Conservation (phyloP, 768 basidiomycete genomes). For the Mycena epipterygia region DNA sequence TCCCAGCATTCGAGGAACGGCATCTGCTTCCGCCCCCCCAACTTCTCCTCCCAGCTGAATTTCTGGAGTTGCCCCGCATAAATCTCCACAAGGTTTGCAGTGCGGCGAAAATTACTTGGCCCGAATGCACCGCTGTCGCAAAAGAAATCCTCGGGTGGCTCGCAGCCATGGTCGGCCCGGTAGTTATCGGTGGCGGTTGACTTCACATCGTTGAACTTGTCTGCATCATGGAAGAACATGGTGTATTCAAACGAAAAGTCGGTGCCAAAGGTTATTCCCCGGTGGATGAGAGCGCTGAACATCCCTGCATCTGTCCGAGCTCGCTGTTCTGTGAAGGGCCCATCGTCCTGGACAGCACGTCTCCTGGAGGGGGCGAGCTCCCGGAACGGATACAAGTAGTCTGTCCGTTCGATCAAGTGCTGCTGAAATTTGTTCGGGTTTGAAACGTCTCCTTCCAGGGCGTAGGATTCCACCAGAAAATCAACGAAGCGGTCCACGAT, state of each 20-base stretch:
- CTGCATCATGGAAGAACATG: neutral
- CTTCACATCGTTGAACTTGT: neutral
- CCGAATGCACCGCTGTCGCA: conserved; percentile 8
- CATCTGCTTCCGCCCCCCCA: neutral
- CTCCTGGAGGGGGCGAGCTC: neutral
- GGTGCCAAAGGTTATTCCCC: conserved; percentile 12
- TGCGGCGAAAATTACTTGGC: neutral
- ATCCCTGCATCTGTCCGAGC: neutral
- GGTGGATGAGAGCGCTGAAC: conserved; percentile 9
- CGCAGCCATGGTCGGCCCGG: neutral
- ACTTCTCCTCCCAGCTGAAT: conserved; percentile 1
- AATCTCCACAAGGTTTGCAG: neutral
- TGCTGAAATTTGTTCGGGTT: neutral
- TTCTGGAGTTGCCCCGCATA: neutral
- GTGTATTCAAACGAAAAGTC: neutral
- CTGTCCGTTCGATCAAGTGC: neutral
- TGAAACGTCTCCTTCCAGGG: too few species aligned
- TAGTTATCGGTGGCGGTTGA: neutral
- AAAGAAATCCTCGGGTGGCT: neutral
- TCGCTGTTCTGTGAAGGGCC: neutral
- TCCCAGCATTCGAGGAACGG: neutral
- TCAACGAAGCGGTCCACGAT: too few species aligned
- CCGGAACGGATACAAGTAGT: conserved; percentile 6
- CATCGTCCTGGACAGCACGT: neutral
- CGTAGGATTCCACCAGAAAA: neutral